These are phyloP conservation scores for Piloderma croceum DNA, from an alignment of 768 basidiomycete species.

Conservation along the genomic window DNA sequence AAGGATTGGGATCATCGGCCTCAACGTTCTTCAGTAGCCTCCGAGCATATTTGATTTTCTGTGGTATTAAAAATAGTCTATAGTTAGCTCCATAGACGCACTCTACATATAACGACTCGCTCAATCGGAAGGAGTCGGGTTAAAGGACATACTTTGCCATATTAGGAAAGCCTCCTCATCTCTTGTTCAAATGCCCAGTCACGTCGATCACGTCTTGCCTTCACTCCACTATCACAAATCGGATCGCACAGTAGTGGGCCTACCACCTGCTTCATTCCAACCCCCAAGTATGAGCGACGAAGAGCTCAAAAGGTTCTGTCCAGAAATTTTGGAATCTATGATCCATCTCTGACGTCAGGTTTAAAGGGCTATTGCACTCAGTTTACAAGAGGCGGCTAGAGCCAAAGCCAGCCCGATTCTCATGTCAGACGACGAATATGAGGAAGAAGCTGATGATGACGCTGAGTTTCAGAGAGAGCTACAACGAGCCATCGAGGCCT, in stretches of 20 bases:
- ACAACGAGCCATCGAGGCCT: constrained; percentile 43
- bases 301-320: too few relatives aligned
- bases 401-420: constrained; percentile 20
- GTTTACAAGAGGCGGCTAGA: constrained; percentile 36
- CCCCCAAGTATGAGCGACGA: too few relatives aligned
- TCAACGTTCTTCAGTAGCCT: constrained; percentile 56
- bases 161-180: too few relatives aligned
- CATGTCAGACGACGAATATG: constrained; percentile 26
- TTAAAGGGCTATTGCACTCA: constrained; percentile 49
- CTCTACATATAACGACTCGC: background rate
- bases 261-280: too few relatives aligned
- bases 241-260: too few relatives aligned
- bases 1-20: constrained; percentile 37
- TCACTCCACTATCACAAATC: too few relatives aligned
- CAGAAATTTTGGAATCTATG: too few relatives aligned
- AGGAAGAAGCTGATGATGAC: constrained; percentile 34
- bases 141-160: too few relatives aligned
- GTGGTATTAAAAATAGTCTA: constrained; percentile 5
- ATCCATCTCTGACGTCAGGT: too few relatives aligned
- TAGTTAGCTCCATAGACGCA: background rate
- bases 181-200: too few relatives aligned
- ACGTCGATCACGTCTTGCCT: too few relatives aligned
- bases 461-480: constrained; percentile 42
- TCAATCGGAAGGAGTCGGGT: constrained; percentile 39
- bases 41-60: constrained; percentile 51